Conservation (phyloP, 2,329 filamentous ascomycete species). For the Fusarium scirpi region DNA sequence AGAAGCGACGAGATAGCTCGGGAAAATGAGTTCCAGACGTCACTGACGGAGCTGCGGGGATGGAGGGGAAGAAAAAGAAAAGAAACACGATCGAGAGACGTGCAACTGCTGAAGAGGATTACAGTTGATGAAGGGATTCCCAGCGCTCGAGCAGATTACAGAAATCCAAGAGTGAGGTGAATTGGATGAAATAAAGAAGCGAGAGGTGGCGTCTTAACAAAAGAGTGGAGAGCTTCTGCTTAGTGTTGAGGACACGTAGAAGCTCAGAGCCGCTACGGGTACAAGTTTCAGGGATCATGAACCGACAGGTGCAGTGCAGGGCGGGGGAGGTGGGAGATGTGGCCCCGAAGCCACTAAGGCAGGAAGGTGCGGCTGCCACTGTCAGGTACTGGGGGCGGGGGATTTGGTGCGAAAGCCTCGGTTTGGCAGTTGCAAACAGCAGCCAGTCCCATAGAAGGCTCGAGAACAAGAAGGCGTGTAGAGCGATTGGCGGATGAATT, state of each 20-base stretch:
- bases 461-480: constrained; percentile 33
- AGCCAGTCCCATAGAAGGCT: constrained; percentile 41
- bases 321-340: constrained; percentile 20
- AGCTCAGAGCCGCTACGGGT: constrained; percentile 40
- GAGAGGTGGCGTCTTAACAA: constrained; percentile 46
- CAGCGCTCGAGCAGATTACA: constrained; percentile 47
- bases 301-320: constrained; percentile 25
- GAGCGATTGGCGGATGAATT: constrained; percentile 17
- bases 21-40: constrained; percentile 23
- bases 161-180: constrained; percentile 49
- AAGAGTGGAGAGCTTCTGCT: constrained; percentile 46
- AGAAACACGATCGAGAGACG: constrained; percentile 16
- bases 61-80: constrained; percentile 10
- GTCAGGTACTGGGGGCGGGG: constrained; percentile 38
- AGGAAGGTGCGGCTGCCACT: constrained; percentile 39
- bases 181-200: constrained; percentile 33
- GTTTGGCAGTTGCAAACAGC: background rate
- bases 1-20: constrained; percentile 61
- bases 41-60: constrained; percentile 42
- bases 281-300: constrained; percentile 47
- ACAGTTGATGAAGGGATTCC: constrained; percentile 35
- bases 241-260: constrained; percentile 54
- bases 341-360: constrained; percentile 37
- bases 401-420: constrained; percentile 24
- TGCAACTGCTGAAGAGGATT: constrained; percentile 3